These are phyloP conservation scores for Plectranthus barbatus DNA, from an alignment of 257 asterid species.

Conservation along the genomic window DNA sequence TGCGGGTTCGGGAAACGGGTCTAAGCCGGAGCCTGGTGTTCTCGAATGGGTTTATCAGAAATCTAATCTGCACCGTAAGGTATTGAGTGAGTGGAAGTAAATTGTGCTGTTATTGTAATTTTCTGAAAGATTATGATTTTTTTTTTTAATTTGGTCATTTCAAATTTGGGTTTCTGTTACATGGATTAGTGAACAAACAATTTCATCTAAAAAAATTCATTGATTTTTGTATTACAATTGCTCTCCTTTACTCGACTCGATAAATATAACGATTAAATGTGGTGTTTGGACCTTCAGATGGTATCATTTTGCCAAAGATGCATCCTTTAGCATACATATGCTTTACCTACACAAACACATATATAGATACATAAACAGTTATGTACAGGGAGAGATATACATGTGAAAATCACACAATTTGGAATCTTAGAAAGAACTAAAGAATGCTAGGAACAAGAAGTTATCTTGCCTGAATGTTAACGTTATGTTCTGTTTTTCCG, in stretches of 20 bases:
- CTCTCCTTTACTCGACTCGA: too few relatives aligned
- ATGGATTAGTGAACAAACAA: too few relatives aligned
- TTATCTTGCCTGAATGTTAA: background rate
- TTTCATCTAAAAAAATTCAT: too few relatives aligned
- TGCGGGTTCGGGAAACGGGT: constrained; percentile 14
- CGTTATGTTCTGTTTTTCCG: background rate
- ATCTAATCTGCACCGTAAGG: constrained; percentile 36
- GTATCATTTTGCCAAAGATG: background rate
- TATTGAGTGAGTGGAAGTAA: background rate
- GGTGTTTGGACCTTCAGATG: background rate
- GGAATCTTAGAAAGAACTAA: background rate
- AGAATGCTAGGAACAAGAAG: background rate
- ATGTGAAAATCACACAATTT: background rate
- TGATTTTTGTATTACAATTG: too few relatives aligned
- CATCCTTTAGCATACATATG: background rate
- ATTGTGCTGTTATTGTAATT: too few relatives aligned
- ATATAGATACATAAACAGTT: too few relatives aligned
- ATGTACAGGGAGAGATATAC: too few relatives aligned
- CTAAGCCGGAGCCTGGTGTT: constrained; percentile 16
- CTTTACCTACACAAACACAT: too few relatives aligned
- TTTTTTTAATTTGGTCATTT: background rate
- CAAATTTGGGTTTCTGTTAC: too few relatives aligned
- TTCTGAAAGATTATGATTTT: too few relatives aligned
- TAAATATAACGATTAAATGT: too few relatives aligned
- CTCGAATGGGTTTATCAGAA: constrained; percentile 22